Conservation (phyloP, 1,139 yeast species). For the Scheffersomyces parashehatae region DNA sequence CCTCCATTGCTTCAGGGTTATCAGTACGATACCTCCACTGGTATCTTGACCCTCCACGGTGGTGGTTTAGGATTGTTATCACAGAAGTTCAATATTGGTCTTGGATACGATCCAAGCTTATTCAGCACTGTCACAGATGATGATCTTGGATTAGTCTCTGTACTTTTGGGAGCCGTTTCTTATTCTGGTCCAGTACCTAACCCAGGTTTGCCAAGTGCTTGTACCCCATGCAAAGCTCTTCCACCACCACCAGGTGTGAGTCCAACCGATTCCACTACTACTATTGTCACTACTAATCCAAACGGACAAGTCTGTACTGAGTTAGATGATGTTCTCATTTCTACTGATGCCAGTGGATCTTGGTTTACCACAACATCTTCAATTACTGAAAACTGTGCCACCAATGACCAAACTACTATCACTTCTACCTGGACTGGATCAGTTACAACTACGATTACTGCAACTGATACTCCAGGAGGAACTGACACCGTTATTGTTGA, state of each 20-base stretch:
- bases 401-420: conserved; percentile 6
- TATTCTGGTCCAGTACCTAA: conserved; percentile 19
- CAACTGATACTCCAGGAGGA: conserved; percentile 6
- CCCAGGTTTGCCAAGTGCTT: conserved; percentile 16
- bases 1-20: conserved; percentile 11
- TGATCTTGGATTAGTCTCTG: conserved; percentile 8
- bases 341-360: not conserved
- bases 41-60: conserved; percentile 19
- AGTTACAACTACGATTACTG: conserved; percentile 6
- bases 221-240: conserved; percentile 13
- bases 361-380: conserved; percentile 2
- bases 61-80: conserved; percentile 4
- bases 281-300: conserved; percentile 6
- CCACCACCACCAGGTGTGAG: conserved; percentile 8
- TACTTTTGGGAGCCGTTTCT: conserved; percentile 14
- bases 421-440: conserved; percentile 13
- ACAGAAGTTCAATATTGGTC: conserved; percentile 24
- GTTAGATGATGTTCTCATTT: conserved; percentile 5
- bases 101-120: conserved; percentile 12
- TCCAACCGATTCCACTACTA: conserved; percentile 2
- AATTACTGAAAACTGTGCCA: not conserved
- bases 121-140: conserved; percentile 16
- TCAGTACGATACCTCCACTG: conserved; percentile 16
- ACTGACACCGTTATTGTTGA: conserved; percentile 9
- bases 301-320: conserved; percentile 8